Evolutionary conservation across 371 early-diverging fungal genomes (phyloP).

Genomic region (Nematocida displodere): DNA sequence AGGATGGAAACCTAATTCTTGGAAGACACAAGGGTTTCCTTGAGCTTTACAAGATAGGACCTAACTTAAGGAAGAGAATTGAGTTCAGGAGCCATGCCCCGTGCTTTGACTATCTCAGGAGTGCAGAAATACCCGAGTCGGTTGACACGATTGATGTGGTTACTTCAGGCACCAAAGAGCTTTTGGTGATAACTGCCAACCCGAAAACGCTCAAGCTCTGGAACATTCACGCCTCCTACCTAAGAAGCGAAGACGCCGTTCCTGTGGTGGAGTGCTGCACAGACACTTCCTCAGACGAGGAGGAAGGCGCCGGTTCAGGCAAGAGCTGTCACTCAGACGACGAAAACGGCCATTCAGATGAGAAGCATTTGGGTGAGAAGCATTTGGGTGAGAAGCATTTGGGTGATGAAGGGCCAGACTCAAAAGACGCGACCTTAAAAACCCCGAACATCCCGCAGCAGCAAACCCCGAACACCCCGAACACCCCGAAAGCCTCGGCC

Average conservation of each 20-base stretch:
- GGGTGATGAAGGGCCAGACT: too few species aligned
- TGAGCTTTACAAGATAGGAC: slow-evolving; percentile 41
- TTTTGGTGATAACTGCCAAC: slow-evolving; percentile 55
- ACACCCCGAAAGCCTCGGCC: background rate
- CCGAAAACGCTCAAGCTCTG: slow-evolving; percentile 60
- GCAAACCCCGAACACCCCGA: background rate
- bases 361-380: too few species aligned
- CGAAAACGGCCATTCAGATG: background rate
- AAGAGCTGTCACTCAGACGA: background rate
- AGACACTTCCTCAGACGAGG: slow-evolving; percentile 1
- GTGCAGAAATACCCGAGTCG: slow-evolving; percentile 94
- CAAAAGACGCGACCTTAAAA: background rate
- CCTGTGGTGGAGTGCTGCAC: slow-evolving; percentile 34
- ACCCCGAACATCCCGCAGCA: background rate
- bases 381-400: too few species aligned
- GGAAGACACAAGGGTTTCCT: slow-evolving; percentile 42
- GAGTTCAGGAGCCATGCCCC: slow-evolving; percentile 72
- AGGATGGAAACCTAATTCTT: slow-evolving; percentile 32
- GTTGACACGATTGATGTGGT: slow-evolving; percentile 94
- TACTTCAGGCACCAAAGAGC: slow-evolving; percentile 46
- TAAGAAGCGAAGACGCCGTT: slow-evolving; percentile 18
- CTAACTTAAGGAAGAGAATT: slow-evolving; percentile 28
- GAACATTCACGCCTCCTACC: slow-evolving; percentile 41
- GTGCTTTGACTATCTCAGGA: slow-evolving; percentile 96
- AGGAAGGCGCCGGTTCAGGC: background rate